Evolutionary conservation across 2,329 filamentous ascomycete genomes (phyloP).

Genomic region (Alternaria brassicicola): DNA sequence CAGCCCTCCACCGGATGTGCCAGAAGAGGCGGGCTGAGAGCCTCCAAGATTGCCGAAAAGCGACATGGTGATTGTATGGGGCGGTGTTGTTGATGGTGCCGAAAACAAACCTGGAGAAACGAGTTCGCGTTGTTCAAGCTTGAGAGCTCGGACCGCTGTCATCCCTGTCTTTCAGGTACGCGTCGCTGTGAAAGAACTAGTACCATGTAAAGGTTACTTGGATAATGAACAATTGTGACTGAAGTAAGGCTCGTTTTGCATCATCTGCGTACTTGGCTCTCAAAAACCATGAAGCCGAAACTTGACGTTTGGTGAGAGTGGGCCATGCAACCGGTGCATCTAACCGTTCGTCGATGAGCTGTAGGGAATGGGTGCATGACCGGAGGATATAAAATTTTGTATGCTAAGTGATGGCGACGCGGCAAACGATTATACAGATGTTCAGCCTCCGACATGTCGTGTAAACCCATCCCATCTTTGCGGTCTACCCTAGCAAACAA

Average conservation of each 20-base stretch:
- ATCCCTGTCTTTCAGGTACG: slow-evolving; percentile 23
- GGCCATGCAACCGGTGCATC: not conserved
- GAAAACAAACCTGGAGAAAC: slow-evolving; percentile 31
- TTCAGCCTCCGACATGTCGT: not conserved
- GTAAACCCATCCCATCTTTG: not conserved
- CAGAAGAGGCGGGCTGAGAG: slow-evolving; percentile 38
- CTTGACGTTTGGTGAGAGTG: not conserved
- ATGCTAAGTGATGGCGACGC: not conserved
- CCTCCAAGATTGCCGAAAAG: slow-evolving; percentile 42
- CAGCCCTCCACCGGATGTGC: slow-evolving; percentile 26
- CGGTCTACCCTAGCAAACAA: slow-evolving; percentile 7
- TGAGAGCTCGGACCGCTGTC: slow-evolving; percentile 15
- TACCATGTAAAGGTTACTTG: not conserved
- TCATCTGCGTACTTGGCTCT: not conserved
- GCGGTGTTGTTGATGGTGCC: slow-evolving; percentile 39
- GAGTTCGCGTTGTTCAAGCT: slow-evolving; percentile 34
- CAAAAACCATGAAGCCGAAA: not conserved
- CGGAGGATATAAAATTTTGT: not conserved
- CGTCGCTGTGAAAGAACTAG: slow-evolving; percentile 5
- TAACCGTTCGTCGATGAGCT: not conserved
- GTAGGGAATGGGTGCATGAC: not conserved
- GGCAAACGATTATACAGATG: slow-evolving; percentile 14
- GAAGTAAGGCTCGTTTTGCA: not conserved
- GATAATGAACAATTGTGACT: not conserved
- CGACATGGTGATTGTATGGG: slow-evolving; percentile 38